Evolutionary conservation across 495 filamentous ascomycete species (phyloP), one percentile per base, ranked within the genome.

Genomic region (Letharia columbiana): DNA sequence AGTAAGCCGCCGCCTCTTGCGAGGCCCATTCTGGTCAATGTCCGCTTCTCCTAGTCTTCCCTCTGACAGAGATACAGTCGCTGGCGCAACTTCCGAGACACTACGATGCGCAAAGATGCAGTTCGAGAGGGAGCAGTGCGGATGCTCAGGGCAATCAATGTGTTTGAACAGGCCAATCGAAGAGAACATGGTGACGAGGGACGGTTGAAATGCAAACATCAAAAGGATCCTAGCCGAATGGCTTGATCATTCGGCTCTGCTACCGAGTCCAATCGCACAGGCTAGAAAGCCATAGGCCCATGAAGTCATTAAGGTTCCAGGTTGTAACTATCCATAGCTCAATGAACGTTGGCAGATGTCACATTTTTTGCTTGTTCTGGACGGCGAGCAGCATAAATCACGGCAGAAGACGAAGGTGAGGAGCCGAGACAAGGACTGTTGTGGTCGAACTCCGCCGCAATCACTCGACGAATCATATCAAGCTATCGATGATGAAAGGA

Each of bases 101-200:
- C 18, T 20, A 42, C 76, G 72, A 71, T 89, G 86, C 11, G 76
- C 79, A 73, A 88, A 89, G 18, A 88, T 77, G 75, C 86, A 89
- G 61, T 76, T 80, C n/a, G 81, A 71, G 11, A 88, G 74, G 28
- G 71, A 67, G 71, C 86, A 89, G 59, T 72, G 59, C 61, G 84
- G 76, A 20, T 82, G 81, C 60, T 83, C 74, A 0, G 89, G 89
- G 73, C 90, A 93, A 40, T 81, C 76, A 39, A 91, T 78, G 39
- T 78, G 78, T 69, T 82, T 85, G 74, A 92, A 89, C 41, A 87
- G 76, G 6, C 84, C 84, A 17, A 88, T 78, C 9, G 87, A 77
- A 18, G 82, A 76, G 70, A 90, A 89, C 89, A 92, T 92, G 9
- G 68, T 77, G 65, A 65, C 35, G 23, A 63, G 37, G 7, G 57